Base-by-base conservation (phyloP, 441 rosid species). In the Caryocar brasiliense region DNA sequence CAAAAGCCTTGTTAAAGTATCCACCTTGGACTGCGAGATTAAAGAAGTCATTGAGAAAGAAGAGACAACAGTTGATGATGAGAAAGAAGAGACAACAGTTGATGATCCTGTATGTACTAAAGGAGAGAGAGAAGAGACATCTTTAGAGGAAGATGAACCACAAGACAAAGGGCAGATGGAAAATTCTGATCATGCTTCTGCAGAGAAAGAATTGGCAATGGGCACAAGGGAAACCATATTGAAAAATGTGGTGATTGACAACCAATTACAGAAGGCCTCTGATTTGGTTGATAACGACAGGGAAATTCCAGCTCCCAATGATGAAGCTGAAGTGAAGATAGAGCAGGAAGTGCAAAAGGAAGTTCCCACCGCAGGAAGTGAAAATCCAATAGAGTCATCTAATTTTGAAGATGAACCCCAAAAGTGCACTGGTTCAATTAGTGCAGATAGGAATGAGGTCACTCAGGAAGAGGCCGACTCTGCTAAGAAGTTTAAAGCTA, bases 81-180 rank as follows among this genome's bases (percentile, higher is more conserved):
- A n/a, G n/a, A n/a, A n/a, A n/a, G n/a, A n/a, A n/a, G n/a, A n/a
- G n/a, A n/a, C n/a, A n/a, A n/a, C n/a, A n/a, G n/a, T n/a, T n/a
- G n/a, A n/a, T n/a, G n/a, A n/a, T n/a, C n/a, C 40, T 35, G 47
- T 17, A 36, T 28, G 23, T 32, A 12, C 13, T 40, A 40, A 35
- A 37, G 49, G 6, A 14, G 50, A 22, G 48, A 20, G 43, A 29
- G 63, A 51, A 62, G 73, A 56, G 42, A 37, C 27, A 30, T 36
- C 23, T 17, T 7, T 40, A 10, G 23, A 33, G 28, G 71, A 47
- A 36, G 50, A 41, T 27, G 59, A 61, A 52, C 14, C 47, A 27
- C 65, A 65, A 74, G 73, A 37, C 15, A 51, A 40, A 40, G 54
- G 40, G 20, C 17, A 60, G 25, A 49, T 45, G 15, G 50, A 50